phyloP scores from a whole-genome alignment of 805 yeast species.

The Kazachstania martiniae region DNA sequence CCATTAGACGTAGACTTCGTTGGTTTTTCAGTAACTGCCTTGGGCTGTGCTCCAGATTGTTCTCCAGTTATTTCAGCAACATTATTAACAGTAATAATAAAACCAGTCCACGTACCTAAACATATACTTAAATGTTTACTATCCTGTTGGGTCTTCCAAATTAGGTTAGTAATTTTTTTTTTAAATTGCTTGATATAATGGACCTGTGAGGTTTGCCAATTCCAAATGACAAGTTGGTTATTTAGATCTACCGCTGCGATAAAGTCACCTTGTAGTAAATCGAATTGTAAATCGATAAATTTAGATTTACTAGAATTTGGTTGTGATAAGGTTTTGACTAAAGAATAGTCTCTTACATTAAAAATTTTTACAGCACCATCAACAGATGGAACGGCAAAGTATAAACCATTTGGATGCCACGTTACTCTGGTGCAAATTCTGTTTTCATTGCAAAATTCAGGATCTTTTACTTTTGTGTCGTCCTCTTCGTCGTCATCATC shows the following conservation, averaged over 20 bases:
- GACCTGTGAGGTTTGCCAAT: constrained; percentile 30
- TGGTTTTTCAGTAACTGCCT: not conserved
- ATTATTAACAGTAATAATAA: constrained; percentile 26
- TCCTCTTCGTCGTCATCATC: constrained; percentile 31
- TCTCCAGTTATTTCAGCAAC: constrained; percentile 17
- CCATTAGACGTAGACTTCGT: constrained; percentile 8
- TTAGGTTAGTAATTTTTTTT: constrained; percentile 22
- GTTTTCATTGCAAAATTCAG: constrained; percentile 28
- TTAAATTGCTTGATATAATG: constrained; percentile 24
- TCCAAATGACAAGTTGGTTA: constrained; percentile 46
- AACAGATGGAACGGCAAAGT: constrained; percentile 56
- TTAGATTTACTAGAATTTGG: constrained; percentile 11
- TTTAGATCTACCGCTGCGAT: constrained; percentile 51
- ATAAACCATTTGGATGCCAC: constrained; percentile 65
- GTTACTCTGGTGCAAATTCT: constrained; percentile 42
- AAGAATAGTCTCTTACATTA: constrained; percentile 19
- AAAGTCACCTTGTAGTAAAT: constrained; percentile 44
- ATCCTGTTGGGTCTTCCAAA: constrained; percentile 27
- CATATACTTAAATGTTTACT: constrained; percentile 19
- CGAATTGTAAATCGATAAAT: constrained; percentile 45
- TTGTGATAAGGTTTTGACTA: constrained; percentile 14
- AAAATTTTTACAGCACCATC: constrained; percentile 38
- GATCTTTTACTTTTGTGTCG: constrained; percentile 23
- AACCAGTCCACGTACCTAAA: constrained; percentile 32
- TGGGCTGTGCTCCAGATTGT: not conserved